Evolutionary conservation across 805 yeast species (phyloP), one percentile per base, ranked within the genome.

Genomic region (Priceomyces haplophilus): DNA sequence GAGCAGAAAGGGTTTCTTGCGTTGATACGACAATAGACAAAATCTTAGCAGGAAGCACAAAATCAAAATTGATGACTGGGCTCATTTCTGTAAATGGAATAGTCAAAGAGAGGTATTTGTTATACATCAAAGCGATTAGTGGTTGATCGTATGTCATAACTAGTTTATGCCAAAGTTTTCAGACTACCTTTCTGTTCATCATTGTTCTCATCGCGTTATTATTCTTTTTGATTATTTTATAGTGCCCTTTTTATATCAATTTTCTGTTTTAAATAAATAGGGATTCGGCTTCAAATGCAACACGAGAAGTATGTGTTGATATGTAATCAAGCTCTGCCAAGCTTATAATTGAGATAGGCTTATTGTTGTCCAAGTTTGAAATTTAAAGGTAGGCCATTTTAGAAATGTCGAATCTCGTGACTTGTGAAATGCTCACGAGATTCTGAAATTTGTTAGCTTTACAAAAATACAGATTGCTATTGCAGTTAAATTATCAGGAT

Each of bases 1-100:
- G 67, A 69, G 85, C 47, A 80, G 87, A 67, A 86, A 86, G 62
- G 93, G 95, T 15, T 85, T 86, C 72, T 74, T 86, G 56, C 89
- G 90, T 75, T 79, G 61, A 27, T 27, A 10, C 4, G 31, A 4
- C n/a, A n/a, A n/a, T n/a, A 27, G 31, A 27, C 11, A 15, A 13
- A 12, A 38, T n/a, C 16, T 32, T 6, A 12, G 17, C 23, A 15
- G 16, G 17, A 32, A 19, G 35, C 23, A 27, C 15, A 27, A 5
- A 27, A 10, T 27, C 31, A 15, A n/a, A 24, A 24, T 24, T 11
- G 27, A 24, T 24, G 11, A 24, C 7, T 24, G 7, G 27, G 11
- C 11, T 10, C 5, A 27, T 12, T 27, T 21, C n/a, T 12, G 31
- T 11, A 8, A 24, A 24, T 8, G 11, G 11, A 10, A 27, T 5